phyloP scores from a whole-genome alignment of 495 filamentous ascomycete species.

The Aspergillus nidulans region DNA sequence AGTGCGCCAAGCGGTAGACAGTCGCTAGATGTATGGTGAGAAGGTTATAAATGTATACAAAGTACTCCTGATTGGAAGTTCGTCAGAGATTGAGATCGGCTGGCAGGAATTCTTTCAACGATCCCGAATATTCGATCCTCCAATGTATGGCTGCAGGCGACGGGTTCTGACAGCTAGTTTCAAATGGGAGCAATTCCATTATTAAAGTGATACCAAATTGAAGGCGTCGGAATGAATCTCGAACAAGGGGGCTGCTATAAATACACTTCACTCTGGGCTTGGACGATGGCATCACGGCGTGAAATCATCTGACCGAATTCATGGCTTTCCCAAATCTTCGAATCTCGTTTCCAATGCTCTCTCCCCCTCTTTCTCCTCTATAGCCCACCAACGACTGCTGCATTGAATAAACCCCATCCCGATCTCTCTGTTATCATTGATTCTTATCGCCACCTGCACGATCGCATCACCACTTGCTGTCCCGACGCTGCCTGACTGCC shows the following conservation, averaged over 20 bases:
- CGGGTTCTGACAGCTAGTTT: background rate
- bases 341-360: conserved; percentile 1
- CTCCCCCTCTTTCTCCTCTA: conserved; percentile 6
- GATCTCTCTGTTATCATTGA: background rate
- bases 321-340: conserved; percentile 1
- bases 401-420: background rate
- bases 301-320: conserved; percentile 6
- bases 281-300: conserved; percentile 2
- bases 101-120: background rate
- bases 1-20: background rate
- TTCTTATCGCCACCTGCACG: background rate
- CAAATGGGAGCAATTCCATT: background rate
- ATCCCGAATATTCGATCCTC: background rate
- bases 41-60: too few species aligned
- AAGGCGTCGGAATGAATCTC: conserved; percentile 1
- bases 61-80: background rate
- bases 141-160: background rate
- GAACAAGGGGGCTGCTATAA: conserved; percentile 11
- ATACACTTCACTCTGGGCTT: conserved; percentile 6
- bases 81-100: background rate
- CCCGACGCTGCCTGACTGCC: conserved; percentile 19
- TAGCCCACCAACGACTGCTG: background rate
- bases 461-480: background rate
- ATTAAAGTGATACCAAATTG: background rate
- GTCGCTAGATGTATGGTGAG: background rate